Conservation (phyloP, 2,329 filamentous ascomycete genomes). For the Anthostomella pinea region DNA sequence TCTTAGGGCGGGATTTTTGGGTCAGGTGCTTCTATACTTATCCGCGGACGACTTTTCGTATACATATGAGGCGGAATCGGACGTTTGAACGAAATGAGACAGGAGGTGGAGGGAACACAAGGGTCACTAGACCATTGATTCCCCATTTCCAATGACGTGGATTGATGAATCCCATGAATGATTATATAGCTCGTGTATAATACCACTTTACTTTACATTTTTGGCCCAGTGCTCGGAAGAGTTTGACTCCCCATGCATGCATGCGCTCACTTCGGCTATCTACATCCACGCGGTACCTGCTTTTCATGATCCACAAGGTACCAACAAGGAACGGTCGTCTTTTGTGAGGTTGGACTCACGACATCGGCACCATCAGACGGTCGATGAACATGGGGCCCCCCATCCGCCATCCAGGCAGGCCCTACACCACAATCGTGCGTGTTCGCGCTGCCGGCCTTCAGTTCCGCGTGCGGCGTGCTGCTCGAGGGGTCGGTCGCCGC, state of each 20-base stretch:
- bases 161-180: conserved; percentile 1
- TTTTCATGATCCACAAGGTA: too few species aligned
- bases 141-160: neutral
- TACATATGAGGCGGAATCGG: conserved; percentile 1
- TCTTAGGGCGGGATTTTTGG: conserved; percentile 8
- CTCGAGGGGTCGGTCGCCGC: too few species aligned
- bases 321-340: too few species aligned
- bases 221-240: too few species aligned
- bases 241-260: too few species aligned
- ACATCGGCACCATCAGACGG: conserved; percentile 46
- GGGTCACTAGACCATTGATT: neutral
- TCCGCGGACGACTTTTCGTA: neutral
- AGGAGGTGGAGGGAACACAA: neutral
- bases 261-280: too few species aligned
- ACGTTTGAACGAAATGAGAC: neutral
- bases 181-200: neutral
- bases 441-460: conserved; percentile 46
- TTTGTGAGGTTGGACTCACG: too few species aligned
- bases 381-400: conserved; percentile 53
- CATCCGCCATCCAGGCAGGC: conserved; percentile 36
- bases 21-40: neutral
- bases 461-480: conserved; percentile 44
- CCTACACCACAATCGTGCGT: conserved; percentile 43
- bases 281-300: too few species aligned
- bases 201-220: too few species aligned